Base-by-base conservation (phyloP, 2,329 filamentous ascomycete species). In the Tolypocladium album region DNA sequence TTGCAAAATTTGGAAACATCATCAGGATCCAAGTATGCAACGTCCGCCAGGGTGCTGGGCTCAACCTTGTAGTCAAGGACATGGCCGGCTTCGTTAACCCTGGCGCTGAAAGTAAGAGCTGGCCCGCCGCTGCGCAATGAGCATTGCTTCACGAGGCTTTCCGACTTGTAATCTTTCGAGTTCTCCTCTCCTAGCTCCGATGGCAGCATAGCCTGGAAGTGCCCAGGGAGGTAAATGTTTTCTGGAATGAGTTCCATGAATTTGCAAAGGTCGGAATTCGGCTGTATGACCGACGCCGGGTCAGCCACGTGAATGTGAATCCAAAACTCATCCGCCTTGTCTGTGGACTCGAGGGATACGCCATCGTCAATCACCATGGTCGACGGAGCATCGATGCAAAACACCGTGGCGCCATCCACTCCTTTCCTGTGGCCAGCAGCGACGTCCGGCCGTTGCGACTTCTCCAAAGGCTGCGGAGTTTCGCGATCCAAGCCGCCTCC, bases 321-420 rank as follows among this genome's bases (percentile, higher is more conserved):
- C 90, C 90, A 94, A 67, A 83, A 84, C 64, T 88, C 79, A 57
- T 78, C 69, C 24, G 78, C 62, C 22, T 71, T 75, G 4, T 77
- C 72, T 1, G 86, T 81, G 55, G 73, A 70, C 68, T 91, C 86
- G 9, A 94, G 68, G 0, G 89, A 93, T 11, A 95, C 74, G 1
- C 87, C 90, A 68, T 95, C 90, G 65, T 95, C 90, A 61, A 94
- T 88, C 65, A 93, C 85, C 36, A 81, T 76, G 0, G 90, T 88
- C 42, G 73, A 74, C 24, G 79, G 77, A 36, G 82, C 79, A 67
- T 95, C 90, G 61, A 95, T 89, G 64, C 88, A 91, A 69, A 86
- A 92, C 1, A 89, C 82, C 0, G 79, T 81, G 27, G 83, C 68
- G n/a, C 78, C 67, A 0, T 52, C 75, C 81, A 85, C 88, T 58